Evolutionary conservation across 1,284 basidiomycete species (phyloP).

Genomic region (Sanghuangporus weigelae): DNA sequence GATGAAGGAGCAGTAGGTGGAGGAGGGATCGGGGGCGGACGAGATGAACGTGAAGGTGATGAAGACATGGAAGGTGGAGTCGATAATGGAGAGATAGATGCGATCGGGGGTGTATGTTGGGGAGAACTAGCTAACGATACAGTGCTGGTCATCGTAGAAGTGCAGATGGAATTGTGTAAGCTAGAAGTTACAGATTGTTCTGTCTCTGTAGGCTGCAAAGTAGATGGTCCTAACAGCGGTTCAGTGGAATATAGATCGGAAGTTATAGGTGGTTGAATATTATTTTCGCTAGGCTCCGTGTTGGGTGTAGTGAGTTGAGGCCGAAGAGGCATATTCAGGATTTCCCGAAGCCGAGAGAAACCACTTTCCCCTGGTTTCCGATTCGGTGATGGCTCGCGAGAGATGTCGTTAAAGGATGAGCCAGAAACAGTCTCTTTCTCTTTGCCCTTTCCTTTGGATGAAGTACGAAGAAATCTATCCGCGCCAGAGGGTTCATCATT

Average conservation of each 20-base stretch:
- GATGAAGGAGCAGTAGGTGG: not conserved
- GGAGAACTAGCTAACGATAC: not conserved
- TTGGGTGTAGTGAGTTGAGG: not conserved
- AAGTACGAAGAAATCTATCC: not conserved
- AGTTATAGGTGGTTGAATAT: not conserved
- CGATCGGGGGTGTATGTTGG: not conserved
- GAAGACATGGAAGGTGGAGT: not conserved
- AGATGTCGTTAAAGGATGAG: too few species aligned
- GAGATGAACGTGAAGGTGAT: not conserved
- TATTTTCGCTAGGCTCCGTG: not conserved
- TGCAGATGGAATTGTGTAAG: not conserved
- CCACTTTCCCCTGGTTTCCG: not conserved
- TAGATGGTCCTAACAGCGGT: not conserved
- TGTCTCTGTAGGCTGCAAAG: not conserved
- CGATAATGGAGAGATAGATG: not conserved
- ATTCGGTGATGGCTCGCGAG: not conserved
- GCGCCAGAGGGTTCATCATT: not conserved
- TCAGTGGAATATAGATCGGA: not conserved
- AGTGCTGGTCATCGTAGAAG: not conserved
- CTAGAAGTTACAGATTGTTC: not conserved
- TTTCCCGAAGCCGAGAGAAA: not conserved
- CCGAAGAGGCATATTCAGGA: not conserved
- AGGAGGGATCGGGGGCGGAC: not conserved
- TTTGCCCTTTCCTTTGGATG: not conserved
- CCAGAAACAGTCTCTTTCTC: not conserved